These are phyloP conservation scores for Osmanthus fragrans DNA, from an alignment of 257 asterid species.

Conservation along the genomic window DNA sequence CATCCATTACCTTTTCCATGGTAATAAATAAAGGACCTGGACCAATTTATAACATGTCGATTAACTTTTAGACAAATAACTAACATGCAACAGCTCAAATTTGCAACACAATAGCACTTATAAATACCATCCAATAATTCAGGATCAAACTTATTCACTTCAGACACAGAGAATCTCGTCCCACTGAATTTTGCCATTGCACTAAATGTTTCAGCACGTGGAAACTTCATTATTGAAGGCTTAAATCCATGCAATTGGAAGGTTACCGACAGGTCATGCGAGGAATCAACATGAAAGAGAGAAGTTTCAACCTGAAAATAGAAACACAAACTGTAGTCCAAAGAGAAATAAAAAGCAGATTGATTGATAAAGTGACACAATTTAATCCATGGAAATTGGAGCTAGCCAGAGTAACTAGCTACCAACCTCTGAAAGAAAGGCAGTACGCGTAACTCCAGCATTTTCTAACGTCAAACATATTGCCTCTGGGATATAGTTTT, in stretches of 20 bases:
- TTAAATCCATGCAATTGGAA: conserved; percentile 65
- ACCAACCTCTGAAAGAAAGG: conserved; percentile 74
- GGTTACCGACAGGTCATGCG: conserved; percentile 76
- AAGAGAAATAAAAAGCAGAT: conserved; percentile 18
- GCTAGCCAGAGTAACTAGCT: conserved; percentile 23
- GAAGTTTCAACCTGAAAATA: conserved; percentile 90
- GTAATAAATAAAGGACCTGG: conserved; percentile 76
- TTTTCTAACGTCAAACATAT: conserved; percentile 72
- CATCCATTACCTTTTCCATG: conserved; percentile 90
- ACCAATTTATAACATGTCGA: conserved; percentile 25
- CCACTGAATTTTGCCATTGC: conserved; percentile 81
- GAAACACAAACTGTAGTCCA: conserved; percentile 18
- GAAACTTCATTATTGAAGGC: conserved; percentile 72
- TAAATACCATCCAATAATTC: conserved; percentile 60
- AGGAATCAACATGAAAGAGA: conserved; percentile 82
- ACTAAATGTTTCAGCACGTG: conserved; percentile 85
- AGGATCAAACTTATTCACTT: conserved; percentile 70
- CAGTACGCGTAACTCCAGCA: conserved; percentile 67
- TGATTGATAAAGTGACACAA: not conserved
- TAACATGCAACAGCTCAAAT: conserved; percentile 24
- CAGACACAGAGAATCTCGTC: conserved; percentile 75
- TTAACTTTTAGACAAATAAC: not conserved
- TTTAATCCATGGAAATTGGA: conserved; percentile 12
- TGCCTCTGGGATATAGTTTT: conserved; percentile 75
- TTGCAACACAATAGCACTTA: conserved; percentile 13